These are phyloP conservation scores for Salix arbutifolia DNA, from an alignment of 345 rosid genomes.

Conservation along the genomic window DNA sequence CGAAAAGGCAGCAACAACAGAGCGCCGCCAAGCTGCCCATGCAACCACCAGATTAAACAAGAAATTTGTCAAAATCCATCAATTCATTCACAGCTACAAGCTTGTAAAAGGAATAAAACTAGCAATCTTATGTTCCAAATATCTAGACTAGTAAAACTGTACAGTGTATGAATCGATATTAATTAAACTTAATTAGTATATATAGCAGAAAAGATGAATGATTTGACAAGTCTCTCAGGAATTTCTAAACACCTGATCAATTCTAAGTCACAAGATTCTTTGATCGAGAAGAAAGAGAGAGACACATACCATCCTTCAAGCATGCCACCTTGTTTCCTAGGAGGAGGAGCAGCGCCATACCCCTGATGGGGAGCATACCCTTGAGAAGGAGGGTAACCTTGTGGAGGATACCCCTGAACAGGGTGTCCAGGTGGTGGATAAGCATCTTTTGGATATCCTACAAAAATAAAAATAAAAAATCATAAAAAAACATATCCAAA, in stretches of 20 bases:
- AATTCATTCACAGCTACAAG: too few species aligned
- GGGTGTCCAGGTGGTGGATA: slow-evolving; percentile 66
- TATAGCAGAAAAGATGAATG: not conserved
- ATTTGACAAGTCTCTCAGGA: too few species aligned
- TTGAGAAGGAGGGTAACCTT: slow-evolving; percentile 27
- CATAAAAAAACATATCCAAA: not conserved
- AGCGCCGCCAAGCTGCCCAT: slow-evolving; percentile 63
- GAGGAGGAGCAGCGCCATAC: slow-evolving; percentile 29
- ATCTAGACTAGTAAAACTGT: too few species aligned
- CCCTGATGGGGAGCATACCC: slow-evolving; percentile 36
- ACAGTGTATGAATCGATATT: too few species aligned
- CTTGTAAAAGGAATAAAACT: too few species aligned
- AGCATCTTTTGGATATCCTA: slow-evolving; percentile 54
- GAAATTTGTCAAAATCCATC: not conserved
- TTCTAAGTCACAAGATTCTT: not conserved
- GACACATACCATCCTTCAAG: slow-evolving; percentile 62
- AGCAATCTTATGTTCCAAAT: too few species aligned
- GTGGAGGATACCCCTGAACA: slow-evolving; percentile 37
- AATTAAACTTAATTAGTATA: too few species aligned
- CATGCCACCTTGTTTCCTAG: slow-evolving; percentile 35
- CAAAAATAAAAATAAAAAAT: not conserved
- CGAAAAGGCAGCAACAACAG: slow-evolving; percentile 73
- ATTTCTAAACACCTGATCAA: too few species aligned
- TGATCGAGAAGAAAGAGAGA: not conserved
- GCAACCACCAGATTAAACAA: not conserved